These are phyloP conservation scores for Podaxis sp. DNA, from an alignment of 768 basidiomycete species.

Conservation along the genomic window DNA sequence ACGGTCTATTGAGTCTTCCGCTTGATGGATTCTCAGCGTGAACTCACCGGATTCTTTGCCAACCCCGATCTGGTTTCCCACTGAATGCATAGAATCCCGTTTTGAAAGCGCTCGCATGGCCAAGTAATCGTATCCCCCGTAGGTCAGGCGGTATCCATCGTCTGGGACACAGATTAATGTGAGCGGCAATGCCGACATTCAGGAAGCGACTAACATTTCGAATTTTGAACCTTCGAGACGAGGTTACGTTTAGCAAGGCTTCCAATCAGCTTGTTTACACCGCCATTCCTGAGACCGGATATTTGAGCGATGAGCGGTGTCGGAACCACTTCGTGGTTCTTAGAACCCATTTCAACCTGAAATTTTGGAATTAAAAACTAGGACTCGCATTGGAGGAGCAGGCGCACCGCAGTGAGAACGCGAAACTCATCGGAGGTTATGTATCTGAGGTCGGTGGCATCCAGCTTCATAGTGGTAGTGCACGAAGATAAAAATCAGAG, in stretches of 20 bases:
- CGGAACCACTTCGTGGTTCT: slow-evolving; percentile 97
- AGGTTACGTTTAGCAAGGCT: slow-evolving; percentile 90
- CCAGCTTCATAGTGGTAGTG: slow-evolving; percentile 73
- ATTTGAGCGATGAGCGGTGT: slow-evolving; percentile 87
- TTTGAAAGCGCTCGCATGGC: slow-evolving; percentile 93
- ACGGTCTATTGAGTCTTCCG: not conserved
- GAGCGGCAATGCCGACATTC: slow-evolving; percentile 10
- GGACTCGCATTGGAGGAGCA: slow-evolving; percentile 8
- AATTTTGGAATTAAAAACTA: not conserved
- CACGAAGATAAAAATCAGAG: not conserved
- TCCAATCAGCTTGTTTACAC: slow-evolving; percentile 91
- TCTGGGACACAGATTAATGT: slow-evolving; percentile 48
- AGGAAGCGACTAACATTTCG: slow-evolving; percentile 65
- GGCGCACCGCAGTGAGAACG: slow-evolving; percentile 85
- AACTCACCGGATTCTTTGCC: slow-evolving; percentile 92
- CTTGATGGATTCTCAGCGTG: not conserved
- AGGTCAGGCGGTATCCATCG: slow-evolving; percentile 95
- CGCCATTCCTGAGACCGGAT: slow-evolving; percentile 88
- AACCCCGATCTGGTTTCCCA: slow-evolving; percentile 97
- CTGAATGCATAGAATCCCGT: slow-evolving; percentile 82
- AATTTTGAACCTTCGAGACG: slow-evolving; percentile 85
- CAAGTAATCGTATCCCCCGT: slow-evolving; percentile 97
- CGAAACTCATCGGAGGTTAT: slow-evolving; percentile 90
- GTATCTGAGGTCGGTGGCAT: slow-evolving; percentile 93
- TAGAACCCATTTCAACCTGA: slow-evolving; percentile 96